These are phyloP conservation scores for Penstemon newberryi DNA, from an alignment of 257 asterid genomes.

Conservation along the genomic window DNA sequence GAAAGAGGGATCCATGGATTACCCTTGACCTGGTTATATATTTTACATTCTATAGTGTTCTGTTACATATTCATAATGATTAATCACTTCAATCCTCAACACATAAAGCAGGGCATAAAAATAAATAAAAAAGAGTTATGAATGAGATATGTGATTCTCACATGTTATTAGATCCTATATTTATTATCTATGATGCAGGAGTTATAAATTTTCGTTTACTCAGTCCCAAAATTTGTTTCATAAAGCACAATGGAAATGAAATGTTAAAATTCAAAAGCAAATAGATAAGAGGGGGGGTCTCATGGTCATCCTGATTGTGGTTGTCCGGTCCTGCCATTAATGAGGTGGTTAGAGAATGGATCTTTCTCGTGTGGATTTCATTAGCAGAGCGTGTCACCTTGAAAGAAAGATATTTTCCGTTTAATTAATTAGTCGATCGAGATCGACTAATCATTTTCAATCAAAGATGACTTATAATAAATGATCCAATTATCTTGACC, in stretches of 20 bases:
- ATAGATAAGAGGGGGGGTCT: constrained; percentile 25
- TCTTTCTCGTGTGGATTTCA: constrained; percentile 20
- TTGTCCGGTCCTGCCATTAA: constrained; percentile 31
- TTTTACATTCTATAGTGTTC: too few species aligned
- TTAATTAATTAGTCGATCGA: neutral
- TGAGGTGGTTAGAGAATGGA: neutral
- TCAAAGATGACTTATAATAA: neutral
- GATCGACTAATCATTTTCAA: constrained; percentile 6
- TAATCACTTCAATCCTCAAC: too few species aligned
- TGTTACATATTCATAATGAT: too few species aligned
- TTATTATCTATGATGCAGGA: too few species aligned
- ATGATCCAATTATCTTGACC: neutral
- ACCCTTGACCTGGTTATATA: too few species aligned
- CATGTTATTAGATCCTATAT: too few species aligned
- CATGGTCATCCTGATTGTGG: constrained; percentile 21
- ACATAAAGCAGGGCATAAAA: too few species aligned
- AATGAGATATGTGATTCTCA: too few species aligned
- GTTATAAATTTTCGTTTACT: neutral
- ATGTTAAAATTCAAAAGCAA: neutral
- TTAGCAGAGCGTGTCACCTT: neutral
- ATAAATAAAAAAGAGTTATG: too few species aligned
- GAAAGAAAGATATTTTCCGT: constrained; percentile 10
- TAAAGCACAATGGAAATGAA: neutral
- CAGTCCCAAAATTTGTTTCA: neutral
- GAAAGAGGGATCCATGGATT: too few species aligned